Evolutionary conservation across 129 eudicot species (phyloP), one percentile per base, ranked within the genome.

Genomic region (Sambucus nigra): DNA sequence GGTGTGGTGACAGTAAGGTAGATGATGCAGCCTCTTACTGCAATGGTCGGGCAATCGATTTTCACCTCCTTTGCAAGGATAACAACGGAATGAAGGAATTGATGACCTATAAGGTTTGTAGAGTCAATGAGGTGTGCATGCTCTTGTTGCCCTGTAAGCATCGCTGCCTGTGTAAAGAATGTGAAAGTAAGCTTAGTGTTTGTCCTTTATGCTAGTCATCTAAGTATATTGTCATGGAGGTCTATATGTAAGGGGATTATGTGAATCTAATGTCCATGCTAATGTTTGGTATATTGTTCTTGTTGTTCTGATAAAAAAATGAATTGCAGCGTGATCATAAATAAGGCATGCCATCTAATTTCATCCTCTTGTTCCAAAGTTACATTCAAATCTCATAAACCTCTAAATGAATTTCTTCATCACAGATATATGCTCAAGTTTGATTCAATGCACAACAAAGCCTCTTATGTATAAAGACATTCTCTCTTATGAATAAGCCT

Each of bases 131-230:
- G 55, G 84, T 73, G 10, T 66, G 77, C 76, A 81, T 81, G 87
- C 80, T 86, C 63, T 61, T 86, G 65, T 66, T 86, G 47, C 95
- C 95, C 41, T 86, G 95, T 82, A 81, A 81, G 82, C 95, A 86
- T 81, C 77, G 81, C 22, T 81, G 95, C 55, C 52, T 81, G 46
- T 86, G 95, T 78, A 86, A 73, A 71, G 95, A 86, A 26, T 86
- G 95, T 70, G 95, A 78, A 61, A 73, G 73, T 67, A 81, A 73
- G 76, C 35, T 81, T 75, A 78, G 87, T 70, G 32, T 64, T 45
- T 86, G 95, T 47, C 95, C 95, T 4, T 50, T 78, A 71, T 86
- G 95, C 51, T 82, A 73, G 41, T 60, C 82, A 41, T 67, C 92
- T 0, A 81, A 81, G 77, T 73, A 73, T 67, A 73, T 78, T 53